Percentiles rank a stretch among this genome's conserved stretches.
phyloP scores from a whole-genome alignment of 306 rosid genomes.

The Datisca glomerata region DNA sequence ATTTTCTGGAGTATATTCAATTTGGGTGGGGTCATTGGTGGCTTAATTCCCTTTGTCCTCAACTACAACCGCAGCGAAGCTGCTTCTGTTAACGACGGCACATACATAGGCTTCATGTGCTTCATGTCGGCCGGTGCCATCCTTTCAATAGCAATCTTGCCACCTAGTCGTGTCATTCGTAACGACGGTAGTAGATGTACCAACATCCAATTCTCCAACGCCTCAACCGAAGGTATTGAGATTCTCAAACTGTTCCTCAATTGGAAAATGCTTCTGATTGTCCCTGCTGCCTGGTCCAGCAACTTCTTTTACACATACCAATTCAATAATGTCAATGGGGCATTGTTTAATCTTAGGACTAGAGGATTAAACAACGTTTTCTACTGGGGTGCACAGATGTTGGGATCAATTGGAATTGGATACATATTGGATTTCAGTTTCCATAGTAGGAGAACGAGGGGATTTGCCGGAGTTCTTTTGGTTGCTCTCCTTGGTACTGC shows the following conservation, averaged over 20 bases:
- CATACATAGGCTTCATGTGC: constrained; percentile 77
- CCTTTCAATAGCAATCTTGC: constrained; percentile 42
- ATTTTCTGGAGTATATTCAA: constrained; percentile 88
- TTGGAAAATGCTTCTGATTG: constrained; percentile 76
- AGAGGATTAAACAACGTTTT: constrained; percentile 82
- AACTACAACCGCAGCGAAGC: constrained; percentile 44
- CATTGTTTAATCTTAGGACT: constrained; percentile 60
- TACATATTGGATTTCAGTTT: constrained; percentile 75
- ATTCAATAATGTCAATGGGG: constrained; percentile 66
- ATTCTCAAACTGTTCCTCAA: constrained; percentile 42
- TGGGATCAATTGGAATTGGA: constrained; percentile 75
- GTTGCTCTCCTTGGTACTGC: constrained; percentile 47
- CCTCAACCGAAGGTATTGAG: constrained; percentile 30
- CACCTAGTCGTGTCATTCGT: constrained; percentile 56
- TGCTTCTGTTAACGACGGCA: constrained; percentile 66
- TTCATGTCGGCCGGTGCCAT: constrained; percentile 57
- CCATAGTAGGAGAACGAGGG: constrained; percentile 61
- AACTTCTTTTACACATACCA: constrained; percentile 80
- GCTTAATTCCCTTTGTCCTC: constrained; percentile 56
- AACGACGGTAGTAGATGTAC: constrained; percentile 63
- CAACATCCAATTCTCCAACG: constrained; percentile 46
- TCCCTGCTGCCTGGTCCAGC: constrained; percentile 80
- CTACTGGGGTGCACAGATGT: constrained; percentile 95
- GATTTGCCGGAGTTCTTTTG: constrained; percentile 42
- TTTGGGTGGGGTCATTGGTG: constrained; percentile 90